Percentiles rank a stretch among this genome's conserved stretches.
phyloP scores from a whole-genome alignment of 2,329 filamentous ascomycete species.

The Claviceps cyperi region DNA sequence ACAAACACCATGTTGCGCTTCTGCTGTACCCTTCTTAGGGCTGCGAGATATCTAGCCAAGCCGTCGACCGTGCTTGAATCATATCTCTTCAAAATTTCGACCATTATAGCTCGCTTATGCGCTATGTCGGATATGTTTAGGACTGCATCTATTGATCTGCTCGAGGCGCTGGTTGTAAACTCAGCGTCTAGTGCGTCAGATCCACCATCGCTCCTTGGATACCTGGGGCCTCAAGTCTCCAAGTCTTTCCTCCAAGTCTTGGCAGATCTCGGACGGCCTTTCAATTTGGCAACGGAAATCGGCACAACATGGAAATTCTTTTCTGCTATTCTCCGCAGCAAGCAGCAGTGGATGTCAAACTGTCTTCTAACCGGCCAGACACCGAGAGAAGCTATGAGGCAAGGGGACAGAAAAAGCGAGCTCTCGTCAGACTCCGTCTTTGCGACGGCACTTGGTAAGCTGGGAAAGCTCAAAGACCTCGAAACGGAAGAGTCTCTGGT shows the following conservation, averaged over 20 bases:
- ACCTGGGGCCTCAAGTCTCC: slow-evolving; percentile 68
- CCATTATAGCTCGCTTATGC: slow-evolving; percentile 63
- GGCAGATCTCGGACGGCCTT: slow-evolving; percentile 61
- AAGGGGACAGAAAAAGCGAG: slow-evolving; percentile 35
- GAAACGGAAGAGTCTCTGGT: slow-evolving; percentile 53
- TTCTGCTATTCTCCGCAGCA: slow-evolving; percentile 70
- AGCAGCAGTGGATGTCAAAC: slow-evolving; percentile 92
- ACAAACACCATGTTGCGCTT: slow-evolving; percentile 51
- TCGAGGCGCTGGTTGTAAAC: slow-evolving; percentile 59
- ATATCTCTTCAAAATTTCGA: slow-evolving; percentile 68
- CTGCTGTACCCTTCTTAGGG: slow-evolving; percentile 54
- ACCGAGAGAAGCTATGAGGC: slow-evolving; percentile 58
- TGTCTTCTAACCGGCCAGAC: slow-evolving; percentile 81
- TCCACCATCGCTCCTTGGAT: slow-evolving; percentile 84
- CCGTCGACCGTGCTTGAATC: slow-evolving; percentile 54
- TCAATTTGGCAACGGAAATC: slow-evolving; percentile 49
- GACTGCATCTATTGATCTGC: slow-evolving; percentile 48
- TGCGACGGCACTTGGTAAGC: slow-evolving; percentile 53
- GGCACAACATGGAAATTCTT: slow-evolving; percentile 72
- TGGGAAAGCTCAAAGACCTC: slow-evolving; percentile 51
- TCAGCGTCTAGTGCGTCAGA: slow-evolving; percentile 54
- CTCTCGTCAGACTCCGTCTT: slow-evolving; percentile 50
- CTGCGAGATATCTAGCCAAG: slow-evolving; percentile 48
- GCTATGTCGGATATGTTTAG: slow-evolving; percentile 54
- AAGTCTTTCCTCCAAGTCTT: slow-evolving; percentile 73